Evolutionary conservation across 2,329 filamentous ascomycete species (phyloP), one percentile per base, ranked within the genome.

Genomic region (Calonectria hawksworthii): DNA sequence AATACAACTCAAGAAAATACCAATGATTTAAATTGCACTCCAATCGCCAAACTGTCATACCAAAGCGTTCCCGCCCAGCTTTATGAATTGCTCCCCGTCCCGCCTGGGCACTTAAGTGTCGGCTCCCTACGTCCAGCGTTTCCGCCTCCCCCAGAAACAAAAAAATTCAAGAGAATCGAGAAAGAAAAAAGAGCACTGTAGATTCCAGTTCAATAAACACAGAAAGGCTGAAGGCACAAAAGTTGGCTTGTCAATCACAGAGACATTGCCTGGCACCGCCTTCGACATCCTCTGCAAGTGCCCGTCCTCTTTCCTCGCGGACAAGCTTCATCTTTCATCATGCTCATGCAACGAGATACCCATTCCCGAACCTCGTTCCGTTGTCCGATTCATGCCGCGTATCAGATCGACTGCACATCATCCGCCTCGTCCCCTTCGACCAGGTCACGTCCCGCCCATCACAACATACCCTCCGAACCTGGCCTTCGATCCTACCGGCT

Each of bases 21-120:
- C 80, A 83, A 81, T 81, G 79, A 84, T 84, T 84, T 85, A 81
- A 86, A 87, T 86, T 87, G 83, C 87, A 88, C 87, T 86, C 87
- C 87, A 85, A 86, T 88, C 87, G 87, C 87, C 87, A 86, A 87
- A 87, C 83, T 84, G 85, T 87, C 87, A 86, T 87, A 88, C 88
- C 84, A 82, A 87, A 86, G 82, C 80, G 84, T 83, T 82, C 82
- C 82, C 82, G 81, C 81, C 81, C 82, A 82, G 80, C 84, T 84
- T 81, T 83, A 83, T 83, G 79, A 83, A 83, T 80, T 82, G 78
- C 82, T 81, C 80, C 76, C 77, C 76, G 80, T 80, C 78, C 75
- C 71, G 26, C 50, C 74, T 64, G 65, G 71, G 72, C 74, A 63
- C 69, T 76, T 68, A 14, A 59, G 74, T 67, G 69, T 73, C 71